These are phyloP conservation scores for Amorphotheca resinae DNA, from an alignment of 495 filamentous ascomycete genomes.

Conservation along the genomic window DNA sequence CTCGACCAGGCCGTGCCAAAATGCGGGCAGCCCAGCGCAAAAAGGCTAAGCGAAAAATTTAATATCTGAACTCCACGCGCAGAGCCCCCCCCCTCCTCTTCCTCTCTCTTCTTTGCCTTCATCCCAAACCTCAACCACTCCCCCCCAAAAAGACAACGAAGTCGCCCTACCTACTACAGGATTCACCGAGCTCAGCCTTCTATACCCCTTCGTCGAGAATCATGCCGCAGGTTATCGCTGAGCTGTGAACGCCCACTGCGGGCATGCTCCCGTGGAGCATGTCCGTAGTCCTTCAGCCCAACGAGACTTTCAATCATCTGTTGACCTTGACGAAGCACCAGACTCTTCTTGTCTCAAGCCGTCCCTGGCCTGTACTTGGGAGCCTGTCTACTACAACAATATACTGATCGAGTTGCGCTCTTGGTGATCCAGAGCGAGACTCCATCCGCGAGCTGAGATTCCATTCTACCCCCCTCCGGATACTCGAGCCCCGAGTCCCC, in stretches of 20 bases:
- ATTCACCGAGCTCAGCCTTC: slow-evolving; percentile 25
- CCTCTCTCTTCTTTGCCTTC: slow-evolving; percentile 19
- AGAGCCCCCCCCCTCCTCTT: slow-evolving; percentile 7
- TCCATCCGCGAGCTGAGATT: slow-evolving; percentile 21
- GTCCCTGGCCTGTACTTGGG: slow-evolving; percentile 14
- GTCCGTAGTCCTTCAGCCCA: slow-evolving; percentile 70
- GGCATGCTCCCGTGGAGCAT: slow-evolving; percentile 33
- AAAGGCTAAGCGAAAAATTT: slow-evolving; percentile 19
- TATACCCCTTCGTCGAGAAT: slow-evolving; percentile 62
- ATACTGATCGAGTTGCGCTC: slow-evolving; percentile 19
- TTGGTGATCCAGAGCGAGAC: slow-evolving; percentile 32
- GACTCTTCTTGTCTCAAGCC: slow-evolving; percentile 38
- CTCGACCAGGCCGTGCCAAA: too few species aligned
- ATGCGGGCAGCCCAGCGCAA: too few species aligned
- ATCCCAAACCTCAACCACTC: slow-evolving; percentile 24
- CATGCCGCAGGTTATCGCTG: slow-evolving; percentile 81
- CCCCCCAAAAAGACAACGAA: slow-evolving; percentile 49
- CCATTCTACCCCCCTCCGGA: slow-evolving; percentile 18
- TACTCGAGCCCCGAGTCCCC: slow-evolving; percentile 13
- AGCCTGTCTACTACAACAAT: slow-evolving; percentile 22
- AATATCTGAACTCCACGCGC: slow-evolving; percentile 6
- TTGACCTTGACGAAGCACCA: slow-evolving; percentile 67
- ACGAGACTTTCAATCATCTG: slow-evolving; percentile 55
- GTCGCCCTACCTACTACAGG: slow-evolving; percentile 41
- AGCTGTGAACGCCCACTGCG: slow-evolving; percentile 89